phyloP scores from a whole-genome alignment of 768 basidiomycete genomes.

The Tricholoma terreum region DNA sequence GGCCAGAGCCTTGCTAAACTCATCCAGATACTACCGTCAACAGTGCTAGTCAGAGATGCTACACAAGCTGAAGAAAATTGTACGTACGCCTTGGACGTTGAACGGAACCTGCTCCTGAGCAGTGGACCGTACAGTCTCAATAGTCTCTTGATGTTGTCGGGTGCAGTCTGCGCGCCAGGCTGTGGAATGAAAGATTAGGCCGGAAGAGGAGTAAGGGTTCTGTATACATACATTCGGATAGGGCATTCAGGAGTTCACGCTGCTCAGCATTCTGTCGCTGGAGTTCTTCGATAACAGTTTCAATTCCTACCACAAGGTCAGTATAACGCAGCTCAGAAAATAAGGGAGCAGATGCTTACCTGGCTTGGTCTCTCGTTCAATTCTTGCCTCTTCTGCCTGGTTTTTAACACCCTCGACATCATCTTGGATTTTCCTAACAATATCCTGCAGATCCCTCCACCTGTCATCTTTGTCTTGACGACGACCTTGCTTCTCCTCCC shows the following conservation, averaged over 20 bases:
- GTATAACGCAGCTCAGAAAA: not conserved
- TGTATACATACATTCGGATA: slow-evolving; percentile 54
- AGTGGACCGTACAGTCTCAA: slow-evolving; percentile 65
- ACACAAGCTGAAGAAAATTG: not conserved
- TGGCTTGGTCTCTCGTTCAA: slow-evolving; percentile 51
- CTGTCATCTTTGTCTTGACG: slow-evolving; percentile 57
- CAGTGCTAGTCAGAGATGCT: slow-evolving; percentile 1
- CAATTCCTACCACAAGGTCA: slow-evolving; percentile 41
- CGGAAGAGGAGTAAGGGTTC: not conserved
- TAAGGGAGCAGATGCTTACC: slow-evolving; percentile 36
- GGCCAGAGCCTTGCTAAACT: slow-evolving; percentile 83
- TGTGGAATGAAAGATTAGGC: slow-evolving; percentile 23
- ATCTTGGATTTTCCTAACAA: slow-evolving; percentile 56
- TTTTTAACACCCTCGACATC: slow-evolving; percentile 52
- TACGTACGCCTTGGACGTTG: slow-evolving; percentile 78
- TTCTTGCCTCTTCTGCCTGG: slow-evolving; percentile 50
- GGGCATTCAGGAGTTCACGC: slow-evolving; percentile 47
- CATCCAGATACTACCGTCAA: slow-evolving; percentile 67
- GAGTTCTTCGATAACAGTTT: slow-evolving; percentile 59
- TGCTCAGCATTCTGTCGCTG: slow-evolving; percentile 58
- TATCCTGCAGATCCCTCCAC: slow-evolving; percentile 54
- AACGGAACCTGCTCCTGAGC: slow-evolving; percentile 77
- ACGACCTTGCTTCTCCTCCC: slow-evolving; percentile 57
- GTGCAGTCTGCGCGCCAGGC: slow-evolving; percentile 67
- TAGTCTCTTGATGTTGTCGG: slow-evolving; percentile 63